Conservation (phyloP, 164 flowering plant species). For the Echeveria elegans region DNA sequence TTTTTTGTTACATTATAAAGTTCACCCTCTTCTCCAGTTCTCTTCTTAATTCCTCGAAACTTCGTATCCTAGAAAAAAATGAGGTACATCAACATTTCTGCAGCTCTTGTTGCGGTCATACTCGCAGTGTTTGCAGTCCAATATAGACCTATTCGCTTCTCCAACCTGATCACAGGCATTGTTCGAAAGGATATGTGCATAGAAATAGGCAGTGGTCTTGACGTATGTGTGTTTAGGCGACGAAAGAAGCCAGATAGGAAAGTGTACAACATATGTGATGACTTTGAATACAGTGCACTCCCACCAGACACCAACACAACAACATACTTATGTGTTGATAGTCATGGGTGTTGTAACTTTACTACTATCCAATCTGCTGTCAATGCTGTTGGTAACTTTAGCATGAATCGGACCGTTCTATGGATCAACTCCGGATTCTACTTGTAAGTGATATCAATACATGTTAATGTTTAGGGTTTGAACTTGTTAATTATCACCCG, state of each 20-base stretch:
- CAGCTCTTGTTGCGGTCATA: constrained; percentile 29
- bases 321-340: constrained; percentile 62
- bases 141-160: background rate
- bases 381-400: constrained; percentile 42
- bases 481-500: too few species aligned
- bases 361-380: constrained; percentile 83
- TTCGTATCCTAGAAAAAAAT: background rate
- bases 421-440: constrained; percentile 83
- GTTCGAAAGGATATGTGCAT: constrained; percentile 7
- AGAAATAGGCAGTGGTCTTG: constrained; percentile 8
- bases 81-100: constrained; percentile 20
- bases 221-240: constrained; percentile 13
- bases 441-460: constrained; percentile 36
- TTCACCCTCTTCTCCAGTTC: background rate
- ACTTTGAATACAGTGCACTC: constrained; percentile 43
- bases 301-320: constrained; percentile 65
- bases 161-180: constrained; percentile 14
- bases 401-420: constrained; percentile 52
- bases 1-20: background rate
- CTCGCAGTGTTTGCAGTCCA: constrained; percentile 29
- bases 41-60: background rate
- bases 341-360: constrained; percentile 83
- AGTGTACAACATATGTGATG: constrained; percentile 38
- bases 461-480: background rate
- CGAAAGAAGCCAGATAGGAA: constrained; percentile 16